These are phyloP conservation scores for Striga asiatica DNA, from an alignment of 257 asterid species.

Conservation along the genomic window DNA sequence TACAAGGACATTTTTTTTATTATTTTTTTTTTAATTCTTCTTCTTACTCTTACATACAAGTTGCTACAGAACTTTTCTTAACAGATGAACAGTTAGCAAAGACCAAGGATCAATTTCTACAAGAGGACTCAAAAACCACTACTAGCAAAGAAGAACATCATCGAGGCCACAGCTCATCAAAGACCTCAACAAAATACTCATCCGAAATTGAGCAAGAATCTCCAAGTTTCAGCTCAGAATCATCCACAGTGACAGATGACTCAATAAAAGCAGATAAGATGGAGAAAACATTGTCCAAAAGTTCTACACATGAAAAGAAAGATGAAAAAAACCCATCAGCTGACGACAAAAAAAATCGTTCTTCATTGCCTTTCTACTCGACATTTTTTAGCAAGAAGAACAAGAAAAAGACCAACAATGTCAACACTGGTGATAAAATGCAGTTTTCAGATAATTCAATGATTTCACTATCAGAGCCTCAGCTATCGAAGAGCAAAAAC, in stretches of 20 bases:
- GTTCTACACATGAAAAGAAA: background rate
- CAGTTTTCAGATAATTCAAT: background rate
- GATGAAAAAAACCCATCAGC: background rate
- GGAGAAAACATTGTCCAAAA: conserved; percentile 8
- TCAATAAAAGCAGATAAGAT: conserved; percentile 24
- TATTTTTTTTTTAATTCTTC: too few species aligned
- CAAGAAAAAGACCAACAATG: conserved; percentile 24
- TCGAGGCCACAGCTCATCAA: conserved; percentile 22
- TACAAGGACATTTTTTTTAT: background rate
- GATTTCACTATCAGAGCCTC: conserved; percentile 12
- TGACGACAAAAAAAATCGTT: conserved; percentile 8
- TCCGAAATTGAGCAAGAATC: conserved; percentile 62
- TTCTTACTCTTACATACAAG: too few species aligned
- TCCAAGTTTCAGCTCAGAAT: conserved; percentile 41
- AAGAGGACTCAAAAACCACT: conserved; percentile 17
- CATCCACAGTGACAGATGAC: conserved; percentile 56
- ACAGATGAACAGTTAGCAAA: conserved; percentile 20
- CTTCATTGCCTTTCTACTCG: conserved; percentile 13
- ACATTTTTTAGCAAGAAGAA: conserved; percentile 25
- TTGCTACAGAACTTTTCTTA: conserved; percentile 8
- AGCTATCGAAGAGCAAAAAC: conserved; percentile 31
- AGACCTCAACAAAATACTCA: conserved; percentile 29
- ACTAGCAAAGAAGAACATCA: conserved; percentile 19
- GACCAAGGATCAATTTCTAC: conserved; percentile 19
- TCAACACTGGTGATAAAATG: conserved; percentile 14